Base-by-base conservation (phyloP, 2,329 filamentous ascomycete species). In the Coniochaeta sp. region DNA sequence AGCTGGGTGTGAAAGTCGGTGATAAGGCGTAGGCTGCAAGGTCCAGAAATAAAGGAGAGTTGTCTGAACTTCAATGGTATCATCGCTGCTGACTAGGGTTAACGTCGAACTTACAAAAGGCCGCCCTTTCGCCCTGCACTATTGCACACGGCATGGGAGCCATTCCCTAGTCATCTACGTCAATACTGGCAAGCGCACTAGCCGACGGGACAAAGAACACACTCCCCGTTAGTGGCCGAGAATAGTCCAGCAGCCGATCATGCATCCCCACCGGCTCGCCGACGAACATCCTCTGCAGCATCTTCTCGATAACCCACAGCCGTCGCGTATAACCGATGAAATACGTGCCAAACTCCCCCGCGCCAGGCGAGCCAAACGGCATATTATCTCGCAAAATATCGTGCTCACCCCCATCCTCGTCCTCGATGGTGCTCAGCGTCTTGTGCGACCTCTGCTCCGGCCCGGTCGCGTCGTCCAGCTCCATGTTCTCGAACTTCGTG, bases 301-400 rank as follows among this genome's bases (percentile, higher is more conserved):
- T 83, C 61, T 70, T 71, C 64, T 82, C 79, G 49, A 77, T 72
- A 0, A 82, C 78, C 77, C 77, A 82, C 9, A 82, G 58, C 10
- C 68, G 65, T 22, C 67, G 65, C 1, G 77, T 74, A 58, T 81
- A 81, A 0, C 76, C 78, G 49, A 81, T 79, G 51, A 81, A 82
- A 61, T 82, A 82, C 0, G 79, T 82, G 1, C 79, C 79, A 53
- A 75, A 81, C 58, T 81, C 71, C 0, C 69, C 71, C 0, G 67
- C 60, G 0, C 70, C 74, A 0, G 78, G 78, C 0, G 73, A 75
- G 0, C 79, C 79, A 61, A 82, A 82, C 0, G 79, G 79, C 79
- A 82, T 82, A 55, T 82, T 83, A 52, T 82, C 79, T 0, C 79
- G 69, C 3, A 82, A 63, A 35, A 82, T 79, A 30, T 70, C 72